A percentile compares a stretch with the other conserved stretches of the same genome.
phyloP scores from a whole-genome alignment of 768 basidiomycete species.

The Phylloporus rhodoxanthus region DNA sequence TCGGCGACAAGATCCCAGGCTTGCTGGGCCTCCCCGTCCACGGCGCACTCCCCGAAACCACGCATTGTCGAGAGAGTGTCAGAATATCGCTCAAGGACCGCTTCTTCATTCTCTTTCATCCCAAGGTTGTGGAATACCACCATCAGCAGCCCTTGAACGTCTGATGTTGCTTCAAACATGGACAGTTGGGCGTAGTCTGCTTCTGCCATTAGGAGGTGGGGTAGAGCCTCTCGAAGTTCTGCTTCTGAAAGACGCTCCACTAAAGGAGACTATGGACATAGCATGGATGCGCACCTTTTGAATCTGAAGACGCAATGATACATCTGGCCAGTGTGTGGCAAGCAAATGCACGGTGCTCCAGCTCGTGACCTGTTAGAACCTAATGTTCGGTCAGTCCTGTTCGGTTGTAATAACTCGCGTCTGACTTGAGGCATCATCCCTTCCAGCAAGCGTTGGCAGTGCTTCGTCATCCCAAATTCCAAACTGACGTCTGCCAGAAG shows the following conservation, averaged over 20 bases:
- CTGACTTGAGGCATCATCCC: constrained; percentile 78
- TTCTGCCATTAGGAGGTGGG: constrained; percentile 58
- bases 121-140: constrained; percentile 69
- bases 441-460: constrained; percentile 59
- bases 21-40: constrained; percentile 48
- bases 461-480: constrained; percentile 70
- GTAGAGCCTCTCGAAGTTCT: constrained; percentile 49
- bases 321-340: constrained; percentile 72
- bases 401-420: constrained; percentile 6
- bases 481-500: constrained; percentile 74
- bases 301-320: constrained; percentile 53
- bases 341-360: constrained; percentile 71
- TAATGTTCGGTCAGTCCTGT: constrained; percentile 22
- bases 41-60: constrained; percentile 37
- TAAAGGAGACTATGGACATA: not conserved
- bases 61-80: constrained; percentile 38
- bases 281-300: constrained; percentile 35
- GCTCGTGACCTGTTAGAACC: constrained; percentile 66
- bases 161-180: constrained; percentile 52
- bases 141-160: constrained; percentile 68
- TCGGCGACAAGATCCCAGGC: constrained; percentile 54
- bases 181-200: constrained; percentile 56
- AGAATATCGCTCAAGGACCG: constrained; percentile 44
- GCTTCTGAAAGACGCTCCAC: constrained; percentile 26
- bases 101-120: constrained; percentile 49